A percentile compares a stretch with the other conserved stretches of the same genome.
Conservation (phyloP, 495 filamentous ascomycete species). For the Tuber magnatum region DNA sequence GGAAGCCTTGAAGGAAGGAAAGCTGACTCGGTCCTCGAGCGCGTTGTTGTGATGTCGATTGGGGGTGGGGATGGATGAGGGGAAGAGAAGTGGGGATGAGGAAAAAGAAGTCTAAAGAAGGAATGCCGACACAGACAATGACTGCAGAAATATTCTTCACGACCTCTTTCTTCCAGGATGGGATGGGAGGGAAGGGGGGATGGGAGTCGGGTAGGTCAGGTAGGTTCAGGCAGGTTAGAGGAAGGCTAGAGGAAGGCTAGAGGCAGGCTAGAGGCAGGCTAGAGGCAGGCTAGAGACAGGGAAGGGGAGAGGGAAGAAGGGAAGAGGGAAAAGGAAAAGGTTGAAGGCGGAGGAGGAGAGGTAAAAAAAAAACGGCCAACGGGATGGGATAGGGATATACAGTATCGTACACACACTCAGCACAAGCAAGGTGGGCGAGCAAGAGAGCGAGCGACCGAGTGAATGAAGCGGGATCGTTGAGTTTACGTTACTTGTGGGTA, state of each 20-base stretch:
- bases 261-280: no score
- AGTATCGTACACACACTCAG: constrained; percentile 1
- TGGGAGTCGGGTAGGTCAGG: not conserved
- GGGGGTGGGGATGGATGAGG: not conserved
- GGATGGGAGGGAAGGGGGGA: not conserved
- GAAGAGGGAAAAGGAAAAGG: not conserved
- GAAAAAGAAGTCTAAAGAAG: not conserved
- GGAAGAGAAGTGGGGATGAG: not conserved
- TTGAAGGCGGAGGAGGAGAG: not conserved
- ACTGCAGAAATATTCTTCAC: not conserved
- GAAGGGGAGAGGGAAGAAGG: not conserved
- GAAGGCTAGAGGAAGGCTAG: no score
- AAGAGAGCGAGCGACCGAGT: not conserved
- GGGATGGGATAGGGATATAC: constrained; percentile 2
- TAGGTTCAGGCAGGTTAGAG: not conserved
- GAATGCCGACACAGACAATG: not conserved
- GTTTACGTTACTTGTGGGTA: not conserved
- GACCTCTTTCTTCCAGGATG: not conserved
- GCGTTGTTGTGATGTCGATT: constrained; percentile 3
- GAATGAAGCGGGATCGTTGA: not conserved
- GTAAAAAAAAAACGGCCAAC: not conserved
- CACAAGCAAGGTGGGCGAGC: not conserved
- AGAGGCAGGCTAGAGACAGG: no score
- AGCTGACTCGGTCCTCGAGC: not conserved
- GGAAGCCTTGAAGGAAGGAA: not conserved